Conservation (phyloP, 768 basidiomycete species). For the Multifurca ochricompacta region DNA sequence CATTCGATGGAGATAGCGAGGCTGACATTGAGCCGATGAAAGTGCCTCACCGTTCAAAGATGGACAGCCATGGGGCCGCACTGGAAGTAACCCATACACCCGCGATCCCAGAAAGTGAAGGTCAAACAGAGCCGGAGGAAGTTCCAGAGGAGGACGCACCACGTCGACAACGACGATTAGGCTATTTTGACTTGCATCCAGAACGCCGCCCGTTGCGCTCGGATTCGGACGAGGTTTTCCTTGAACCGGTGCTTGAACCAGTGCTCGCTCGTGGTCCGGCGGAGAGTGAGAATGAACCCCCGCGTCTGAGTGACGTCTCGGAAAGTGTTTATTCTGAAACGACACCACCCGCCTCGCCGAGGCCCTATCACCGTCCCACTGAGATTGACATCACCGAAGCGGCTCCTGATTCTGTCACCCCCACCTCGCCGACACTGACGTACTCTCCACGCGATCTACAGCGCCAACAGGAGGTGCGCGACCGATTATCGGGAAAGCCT, state of each 20-base stretch:
- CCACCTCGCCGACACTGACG: neutral
- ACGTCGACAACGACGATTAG: conserved; percentile 31
- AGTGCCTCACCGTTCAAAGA: conserved; percentile 9
- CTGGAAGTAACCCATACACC: conserved; percentile 3
- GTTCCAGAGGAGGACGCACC: conserved; percentile 22
- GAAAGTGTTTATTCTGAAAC: conserved; percentile 10
- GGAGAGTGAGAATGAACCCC: conserved; percentile 24
- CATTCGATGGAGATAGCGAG: conserved; percentile 32
- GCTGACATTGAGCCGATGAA: conserved; percentile 24
- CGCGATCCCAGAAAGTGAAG: conserved; percentile 1
- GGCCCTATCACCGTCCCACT: neutral
- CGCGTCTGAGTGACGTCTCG: conserved; percentile 6
- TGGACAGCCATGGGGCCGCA: neutral
- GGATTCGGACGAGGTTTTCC: neutral
- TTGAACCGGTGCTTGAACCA: no score
- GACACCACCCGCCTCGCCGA: neutral
- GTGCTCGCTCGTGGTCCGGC: conserved; percentile 4
- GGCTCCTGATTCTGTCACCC: no score
- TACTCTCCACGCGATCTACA: neutral
- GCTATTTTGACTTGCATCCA: conserved; percentile 77
- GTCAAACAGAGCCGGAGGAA: conserved; percentile 15
- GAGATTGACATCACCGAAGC: neutral
- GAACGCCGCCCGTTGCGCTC: conserved; percentile 43
- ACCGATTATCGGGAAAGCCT: conserved; percentile 20
- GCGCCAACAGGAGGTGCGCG: conserved; percentile 11